These are phyloP conservation scores for Castanea crenata DNA, from an alignment of 306 rosid species.

Conservation along the genomic window DNA sequence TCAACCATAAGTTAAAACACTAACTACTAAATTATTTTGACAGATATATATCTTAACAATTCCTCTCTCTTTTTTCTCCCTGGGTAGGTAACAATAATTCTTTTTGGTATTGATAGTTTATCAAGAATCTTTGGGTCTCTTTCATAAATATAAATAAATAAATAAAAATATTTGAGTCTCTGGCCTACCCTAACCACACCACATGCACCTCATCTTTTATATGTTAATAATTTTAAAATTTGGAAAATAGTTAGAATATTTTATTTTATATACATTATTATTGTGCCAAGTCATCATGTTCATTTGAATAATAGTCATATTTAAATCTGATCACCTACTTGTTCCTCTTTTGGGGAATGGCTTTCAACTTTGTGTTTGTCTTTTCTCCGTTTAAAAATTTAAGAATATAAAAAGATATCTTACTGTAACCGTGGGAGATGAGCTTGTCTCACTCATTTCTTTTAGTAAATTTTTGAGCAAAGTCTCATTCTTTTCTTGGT, in stretches of 20 bases:
- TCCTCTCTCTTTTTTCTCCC: not conserved
- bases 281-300: not conserved
- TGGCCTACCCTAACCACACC: not conserved
- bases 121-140: too few species aligned
- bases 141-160: not conserved
- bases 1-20: too few species aligned
- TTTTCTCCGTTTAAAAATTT: too few species aligned
- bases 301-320: not conserved
- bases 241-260: not conserved
- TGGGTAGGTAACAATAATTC: not conserved
- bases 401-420: too few species aligned
- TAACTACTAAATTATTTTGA: not conserved
- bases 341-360: too few species aligned
- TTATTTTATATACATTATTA: not conserved
- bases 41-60: not conserved
- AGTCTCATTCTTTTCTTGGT: too few species aligned
- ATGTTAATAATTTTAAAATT: not conserved
- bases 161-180: not conserved
- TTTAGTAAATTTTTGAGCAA: too few species aligned
- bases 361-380: too few species aligned
- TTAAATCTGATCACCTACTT: not conserved
- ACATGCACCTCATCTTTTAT: not conserved
- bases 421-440: too few species aligned
- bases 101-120: not conserved
- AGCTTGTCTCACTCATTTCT: too few species aligned